Conservation (phyloP, 2,329 filamentous ascomycete species). For the Delphinella strobiligena region DNA sequence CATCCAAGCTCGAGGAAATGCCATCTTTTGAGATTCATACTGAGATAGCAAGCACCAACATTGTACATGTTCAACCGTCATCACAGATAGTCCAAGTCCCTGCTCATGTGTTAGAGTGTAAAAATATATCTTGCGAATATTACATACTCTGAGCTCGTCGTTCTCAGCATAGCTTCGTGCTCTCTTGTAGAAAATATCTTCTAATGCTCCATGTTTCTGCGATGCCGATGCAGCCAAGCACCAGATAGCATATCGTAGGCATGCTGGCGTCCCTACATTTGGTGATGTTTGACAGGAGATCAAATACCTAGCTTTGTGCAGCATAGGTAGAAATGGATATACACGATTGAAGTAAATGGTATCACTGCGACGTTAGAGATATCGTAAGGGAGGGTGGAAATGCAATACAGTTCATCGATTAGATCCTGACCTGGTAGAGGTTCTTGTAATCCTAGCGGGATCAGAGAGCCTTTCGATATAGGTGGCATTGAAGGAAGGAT, state of each 20-base stretch:
- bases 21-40: constrained; percentile 97
- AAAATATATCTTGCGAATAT: background rate
- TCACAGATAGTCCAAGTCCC: constrained; percentile 79
- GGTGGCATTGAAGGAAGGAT: too few relatives aligned
- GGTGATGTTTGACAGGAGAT: constrained; percentile 81
- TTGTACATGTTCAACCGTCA: constrained; percentile 77
- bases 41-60: constrained; percentile 66
- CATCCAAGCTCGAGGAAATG: constrained; percentile 90
- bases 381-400: background rate
- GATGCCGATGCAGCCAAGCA: constrained; percentile 72
- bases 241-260: constrained; percentile 91
- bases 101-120: background rate
- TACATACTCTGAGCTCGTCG: constrained; percentile 60
- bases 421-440: constrained; percentile 65
- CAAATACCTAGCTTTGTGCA: constrained; percentile 77
- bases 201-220: constrained; percentile 67
- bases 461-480: too few relatives aligned
- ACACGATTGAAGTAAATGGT: constrained; percentile 85
- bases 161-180: constrained; percentile 81
- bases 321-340: constrained; percentile 77
- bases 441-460: constrained; percentile 71
- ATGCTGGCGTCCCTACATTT: constrained; percentile 75
- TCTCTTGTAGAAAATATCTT: constrained; percentile 80
- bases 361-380: constrained; percentile 29
- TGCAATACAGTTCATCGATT: constrained; percentile 59